phyloP scores from a whole-genome alignment of 2,329 filamentous ascomycete species.

The Metarhizium guizhouense region DNA sequence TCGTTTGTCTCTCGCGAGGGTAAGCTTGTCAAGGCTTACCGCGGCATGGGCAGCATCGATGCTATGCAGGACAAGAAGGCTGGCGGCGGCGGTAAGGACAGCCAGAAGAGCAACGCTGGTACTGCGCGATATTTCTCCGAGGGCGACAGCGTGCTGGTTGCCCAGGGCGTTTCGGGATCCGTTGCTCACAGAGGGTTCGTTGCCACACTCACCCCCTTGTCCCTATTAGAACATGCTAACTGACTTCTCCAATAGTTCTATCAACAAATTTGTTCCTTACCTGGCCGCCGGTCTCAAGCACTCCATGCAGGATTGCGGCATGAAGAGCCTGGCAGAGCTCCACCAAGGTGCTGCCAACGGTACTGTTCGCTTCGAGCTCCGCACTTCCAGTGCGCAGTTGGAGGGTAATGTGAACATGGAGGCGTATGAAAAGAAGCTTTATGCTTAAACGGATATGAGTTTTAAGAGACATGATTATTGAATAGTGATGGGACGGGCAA shows the following conservation, averaged over 20 bases:
- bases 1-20: conserved; percentile 95
- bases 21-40: conserved; percentile 97
- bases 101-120: conserved; percentile 79
- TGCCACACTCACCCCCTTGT: background rate
- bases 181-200: conserved; percentile 65
- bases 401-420: conserved; percentile 98
- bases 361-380: conserved; percentile 81
- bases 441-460: conserved; percentile 50
- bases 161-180: conserved; percentile 87
- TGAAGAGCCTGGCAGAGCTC: conserved; percentile 68
- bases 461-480: background rate
- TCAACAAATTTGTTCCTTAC: conserved; percentile 95
- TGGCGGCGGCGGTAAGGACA: conserved; percentile 61
- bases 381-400: conserved; percentile 87
- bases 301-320: conserved; percentile 90
- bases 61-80: conserved; percentile 99
- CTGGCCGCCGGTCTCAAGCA: conserved; percentile 93
- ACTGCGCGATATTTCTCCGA: conserved; percentile 98
- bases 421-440: conserved; percentile 99
- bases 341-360: conserved; percentile 67
- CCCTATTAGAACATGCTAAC: conserved; percentile 7
- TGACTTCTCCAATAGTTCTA: conserved; percentile 46
- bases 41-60: conserved; percentile 97
- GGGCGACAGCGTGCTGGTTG: conserved; percentile 87
- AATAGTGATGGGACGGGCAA: background rate